phyloP scores from a whole-genome alignment of 2,329 filamentous ascomycete species.

The Chaetomium sp. region DNA sequence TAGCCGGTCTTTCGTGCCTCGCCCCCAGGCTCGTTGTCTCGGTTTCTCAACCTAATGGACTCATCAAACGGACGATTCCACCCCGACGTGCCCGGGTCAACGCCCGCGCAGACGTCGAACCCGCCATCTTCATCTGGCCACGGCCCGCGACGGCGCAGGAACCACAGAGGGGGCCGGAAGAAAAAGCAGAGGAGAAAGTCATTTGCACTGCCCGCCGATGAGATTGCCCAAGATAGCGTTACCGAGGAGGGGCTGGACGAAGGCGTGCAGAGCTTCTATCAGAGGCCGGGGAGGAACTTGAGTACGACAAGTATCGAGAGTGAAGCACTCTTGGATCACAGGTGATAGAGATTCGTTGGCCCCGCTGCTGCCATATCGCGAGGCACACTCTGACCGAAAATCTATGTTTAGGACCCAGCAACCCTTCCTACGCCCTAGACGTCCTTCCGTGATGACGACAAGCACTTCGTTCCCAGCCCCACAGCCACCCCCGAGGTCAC shows the following conservation, averaged over 20 bases:
- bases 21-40: conserved; percentile 1
- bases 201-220: conserved; percentile 61
- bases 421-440: conserved; percentile 54
- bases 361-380: background rate
- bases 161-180: conserved; percentile 72
- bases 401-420: conserved; percentile 46
- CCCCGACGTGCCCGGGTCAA: background rate
- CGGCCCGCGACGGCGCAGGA: conserved; percentile 55
- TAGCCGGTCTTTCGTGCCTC: background rate
- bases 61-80: background rate
- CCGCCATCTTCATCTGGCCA: conserved; percentile 12
- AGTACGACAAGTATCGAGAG: conserved; percentile 88
- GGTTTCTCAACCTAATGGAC: conserved; percentile 5
- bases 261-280: conserved; percentile 41
- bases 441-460: conserved; percentile 44
- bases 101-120: background rate
- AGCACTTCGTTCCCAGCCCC: conserved; percentile 30
- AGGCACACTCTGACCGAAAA: conserved; percentile 15
- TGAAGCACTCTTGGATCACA: conserved; percentile 79
- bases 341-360: conserved; percentile 39
- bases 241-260: conserved; percentile 32
- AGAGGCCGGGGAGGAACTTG: conserved; percentile 48
- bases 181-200: conserved; percentile 71
- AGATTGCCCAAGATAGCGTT: conserved; percentile 33
- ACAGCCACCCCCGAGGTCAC: conserved; percentile 30